A percentile compares a stretch with the other conserved stretches of the same genome.
Conservation (phyloP, 1,139 yeast genomes). For the Kluyveromyces sp. region DNA sequence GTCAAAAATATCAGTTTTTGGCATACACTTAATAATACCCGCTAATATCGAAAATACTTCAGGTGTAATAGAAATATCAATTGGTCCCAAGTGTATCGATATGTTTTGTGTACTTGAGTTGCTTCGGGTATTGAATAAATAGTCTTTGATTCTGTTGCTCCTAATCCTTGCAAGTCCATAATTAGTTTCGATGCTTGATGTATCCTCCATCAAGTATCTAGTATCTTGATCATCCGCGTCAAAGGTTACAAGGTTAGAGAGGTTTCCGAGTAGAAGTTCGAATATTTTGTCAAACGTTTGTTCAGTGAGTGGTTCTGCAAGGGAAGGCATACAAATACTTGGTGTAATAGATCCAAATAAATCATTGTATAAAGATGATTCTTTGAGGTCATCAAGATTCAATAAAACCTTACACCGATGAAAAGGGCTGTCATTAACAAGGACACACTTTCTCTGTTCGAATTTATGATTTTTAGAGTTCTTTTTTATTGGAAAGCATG, state of each 20-base stretch:
- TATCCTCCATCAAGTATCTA: not conserved
- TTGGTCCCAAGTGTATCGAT: conserved; percentile 6
- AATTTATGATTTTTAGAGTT: conserved; percentile 41
- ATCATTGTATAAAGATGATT: conserved; percentile 36
- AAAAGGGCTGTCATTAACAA: conserved; percentile 71
- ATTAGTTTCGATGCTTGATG: conserved; percentile 5
- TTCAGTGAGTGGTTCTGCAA: conserved; percentile 52
- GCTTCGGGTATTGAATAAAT: too few relatives aligned
- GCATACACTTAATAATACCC: conserved; percentile 13
- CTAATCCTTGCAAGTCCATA: not conserved
- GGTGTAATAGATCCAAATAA: conserved; percentile 50
- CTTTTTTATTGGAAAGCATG: conserved; percentile 52
- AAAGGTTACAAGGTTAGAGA: conserved; percentile 1
- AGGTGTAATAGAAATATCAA: conserved; percentile 37
- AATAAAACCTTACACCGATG: conserved; percentile 71
- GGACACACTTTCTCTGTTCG: conserved; percentile 58
- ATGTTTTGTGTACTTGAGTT: not conserved
- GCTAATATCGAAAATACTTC: conserved; percentile 31
- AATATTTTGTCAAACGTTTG: conserved; percentile 36
- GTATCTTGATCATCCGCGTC: not conserved
- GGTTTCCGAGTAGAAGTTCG: conserved; percentile 29
- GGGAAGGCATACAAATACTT: conserved; percentile 56
- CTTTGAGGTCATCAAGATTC: conserved; percentile 38
- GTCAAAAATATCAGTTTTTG: conserved; percentile 22
- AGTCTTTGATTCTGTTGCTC: too few relatives aligned